phyloP scores from a whole-genome alignment of 75 land plant species.

The Cunninghamia lanceolata region DNA sequence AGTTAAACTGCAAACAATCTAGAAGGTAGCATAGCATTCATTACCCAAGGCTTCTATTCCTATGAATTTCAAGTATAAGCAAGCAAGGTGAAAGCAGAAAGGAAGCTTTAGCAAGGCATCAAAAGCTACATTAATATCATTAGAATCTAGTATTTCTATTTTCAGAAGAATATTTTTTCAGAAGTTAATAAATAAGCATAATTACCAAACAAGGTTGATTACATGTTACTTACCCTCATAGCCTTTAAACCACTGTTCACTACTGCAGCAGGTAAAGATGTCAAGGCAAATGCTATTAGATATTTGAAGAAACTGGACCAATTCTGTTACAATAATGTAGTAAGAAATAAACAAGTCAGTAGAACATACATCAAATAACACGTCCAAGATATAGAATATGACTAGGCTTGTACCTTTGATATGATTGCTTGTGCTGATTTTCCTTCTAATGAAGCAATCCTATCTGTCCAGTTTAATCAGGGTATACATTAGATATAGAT shows the following conservation, averaged over 20 bases:
- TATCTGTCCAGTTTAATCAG: slow-evolving; percentile 17
- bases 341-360: background rate
- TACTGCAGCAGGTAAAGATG: slow-evolving; percentile 28
- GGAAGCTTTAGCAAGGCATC: background rate
- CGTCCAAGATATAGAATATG: background rate
- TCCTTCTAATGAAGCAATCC: slow-evolving; percentile 31
- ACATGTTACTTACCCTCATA: slow-evolving; percentile 17
- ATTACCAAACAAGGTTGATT: background rate
- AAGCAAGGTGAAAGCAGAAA: background rate
- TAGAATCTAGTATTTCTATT: background rate
- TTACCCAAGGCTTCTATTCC: background rate
- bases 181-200: background rate
- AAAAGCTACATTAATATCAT: background rate
- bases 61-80: background rate
- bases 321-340: slow-evolving; percentile 20
- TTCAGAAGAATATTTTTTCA: background rate
- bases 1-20: too few relatives aligned
- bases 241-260: slow-evolving; percentile 42
- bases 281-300: slow-evolving; percentile 23
- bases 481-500: background rate
- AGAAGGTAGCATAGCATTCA: background rate
- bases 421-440: slow-evolving; percentile 25
- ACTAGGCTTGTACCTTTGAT: slow-evolving; percentile 18
- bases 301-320: slow-evolving; percentile 23
- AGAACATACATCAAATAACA: background rate